These are phyloP conservation scores for Sclerotinia nivalis DNA, from an alignment of 2,329 filamentous ascomycete genomes.

Conservation along the genomic window DNA sequence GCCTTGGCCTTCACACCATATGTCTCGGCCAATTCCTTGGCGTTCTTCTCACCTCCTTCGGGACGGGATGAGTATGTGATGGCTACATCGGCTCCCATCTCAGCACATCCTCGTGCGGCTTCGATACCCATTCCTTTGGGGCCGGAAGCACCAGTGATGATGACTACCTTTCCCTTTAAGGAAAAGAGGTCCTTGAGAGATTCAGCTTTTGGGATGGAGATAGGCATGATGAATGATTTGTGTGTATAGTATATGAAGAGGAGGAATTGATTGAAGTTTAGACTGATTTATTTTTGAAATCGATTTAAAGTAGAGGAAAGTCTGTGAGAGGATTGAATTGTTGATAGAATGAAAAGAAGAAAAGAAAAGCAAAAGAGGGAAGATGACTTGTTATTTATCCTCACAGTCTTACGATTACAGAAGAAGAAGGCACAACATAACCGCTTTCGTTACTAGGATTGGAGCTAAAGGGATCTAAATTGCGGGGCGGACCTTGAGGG, in stretches of 20 bases:
- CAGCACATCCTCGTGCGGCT: slow-evolving; percentile 63
- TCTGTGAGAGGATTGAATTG: not conserved
- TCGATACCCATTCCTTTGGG: slow-evolving; percentile 69
- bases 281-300: not conserved
- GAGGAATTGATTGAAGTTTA: not conserved
- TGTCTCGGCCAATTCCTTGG: slow-evolving; percentile 57
- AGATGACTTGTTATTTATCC: slow-evolving; percentile 8
- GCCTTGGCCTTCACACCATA: slow-evolving; percentile 67
- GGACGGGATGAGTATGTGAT: slow-evolving; percentile 66
- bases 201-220: slow-evolving; percentile 56
- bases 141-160: slow-evolving; percentile 63
- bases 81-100: slow-evolving; percentile 64
- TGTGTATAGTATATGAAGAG: not conserved
- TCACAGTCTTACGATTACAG: not conserved
- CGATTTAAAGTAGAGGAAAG: not conserved
- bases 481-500: not conserved
- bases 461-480: not conserved
- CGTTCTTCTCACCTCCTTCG: slow-evolving; percentile 65
- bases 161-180: slow-evolving; percentile 60
- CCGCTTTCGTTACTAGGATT: not conserved
- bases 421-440: not conserved
- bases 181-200: slow-evolving; percentile 62
- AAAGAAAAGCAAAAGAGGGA: not conserved
- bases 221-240: slow-evolving; percentile 51
- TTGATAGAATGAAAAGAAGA: not conserved